Base-by-base conservation (phyloP, 306 rosid species). In the Trifolium pratense region DNA sequence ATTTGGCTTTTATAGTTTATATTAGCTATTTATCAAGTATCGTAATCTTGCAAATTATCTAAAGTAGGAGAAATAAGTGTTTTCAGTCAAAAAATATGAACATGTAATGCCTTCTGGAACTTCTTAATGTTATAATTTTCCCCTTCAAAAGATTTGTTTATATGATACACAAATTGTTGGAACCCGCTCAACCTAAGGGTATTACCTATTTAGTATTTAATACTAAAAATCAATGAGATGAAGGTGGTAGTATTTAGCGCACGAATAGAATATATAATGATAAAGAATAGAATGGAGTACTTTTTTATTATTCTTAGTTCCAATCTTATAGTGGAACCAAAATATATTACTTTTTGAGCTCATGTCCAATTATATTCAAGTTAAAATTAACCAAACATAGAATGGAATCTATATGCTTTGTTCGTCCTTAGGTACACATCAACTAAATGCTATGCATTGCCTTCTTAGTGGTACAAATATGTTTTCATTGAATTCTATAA, bases 31-130 rank as follows among this genome's bases (percentile, higher is more conserved):
- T 67, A 40, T 55, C 39, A 59, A 63, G 67, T 51, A 8, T 37
- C 43, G 17, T 59, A 14, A 20, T 59, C 61, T 52, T 62, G 55
- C 18, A 49, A 31, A 62, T 34, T 51, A 34, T 18, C 56, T 23
- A 32, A 62, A 31, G 23, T 57, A 2, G 34, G 34, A n/a, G 49
- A 67, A 16, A 56, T 18, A 45, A 37, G 45, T 49, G 32, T n/a
- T 79, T 68, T 45, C 67, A 11, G 62, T 48, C 29, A 56, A 36
- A 31, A 68, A 31, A 15, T 76, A 37, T 9, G 16, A 62, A 32
- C 46, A 65, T 8, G 16, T 34, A 42, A 62, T 40, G 64, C 31
- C 11, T 78, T 78, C 66, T 34, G 67, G 11, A 61, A 42, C 79
- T 39, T 58, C 71, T 49, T 31, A 9, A 43, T 20, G 43, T 29